Base-by-base conservation (phyloP, 1,284 basidiomycete genomes). In the Tilletia walkeri region DNA sequence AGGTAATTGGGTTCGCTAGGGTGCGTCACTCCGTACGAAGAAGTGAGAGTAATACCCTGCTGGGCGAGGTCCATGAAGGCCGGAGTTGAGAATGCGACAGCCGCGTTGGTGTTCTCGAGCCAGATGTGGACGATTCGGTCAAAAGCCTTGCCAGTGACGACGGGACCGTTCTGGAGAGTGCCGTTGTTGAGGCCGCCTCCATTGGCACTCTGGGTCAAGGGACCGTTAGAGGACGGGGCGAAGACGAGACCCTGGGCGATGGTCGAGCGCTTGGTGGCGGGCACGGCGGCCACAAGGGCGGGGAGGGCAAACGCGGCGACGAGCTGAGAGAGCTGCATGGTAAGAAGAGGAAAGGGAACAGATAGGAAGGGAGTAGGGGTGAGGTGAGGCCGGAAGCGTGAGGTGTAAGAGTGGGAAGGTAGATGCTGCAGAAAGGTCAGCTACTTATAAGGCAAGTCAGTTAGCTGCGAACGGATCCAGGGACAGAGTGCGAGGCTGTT, bases 271-370 rank as follows among this genome's bases (percentile, higher is more conserved):
- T 75, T 74, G 65, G 67, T 65, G 48, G 73, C 71, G 34, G 79
- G 78, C 0, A 93, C 75, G 90, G 90, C 0, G 93, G 96, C 82
- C 86, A 86, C 56, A 88, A 91, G 70, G 84, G 94, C 69, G 86
- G 89, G 61, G 88, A 92, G 78, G 95, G 96, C 68, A 93, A 93
- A 0, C 86, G 89, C 63, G 92, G 92, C 1, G 90, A 93, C 79
- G 88, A 92, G 71, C 96, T 94, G 94, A 93, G 91, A 85, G 88
- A 89, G 80, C 91, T 88, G 2, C 87, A 93, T 63, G 92, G 91
- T 48, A 86, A 92, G 71, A 89, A 88, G 73, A 30, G 24, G 24
- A 30, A 30, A 30, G 1, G 24, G 24, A 30, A 9, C 41, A 14
- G 41, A 45, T 3, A 45, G 41, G 41, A 45, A 87, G 90, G 24